Percentiles rank a stretch among this genome's conserved stretches.
phyloP scores from a whole-genome alignment of 352 stramenopile species.

The Globisporangium okanoganense region DNA sequence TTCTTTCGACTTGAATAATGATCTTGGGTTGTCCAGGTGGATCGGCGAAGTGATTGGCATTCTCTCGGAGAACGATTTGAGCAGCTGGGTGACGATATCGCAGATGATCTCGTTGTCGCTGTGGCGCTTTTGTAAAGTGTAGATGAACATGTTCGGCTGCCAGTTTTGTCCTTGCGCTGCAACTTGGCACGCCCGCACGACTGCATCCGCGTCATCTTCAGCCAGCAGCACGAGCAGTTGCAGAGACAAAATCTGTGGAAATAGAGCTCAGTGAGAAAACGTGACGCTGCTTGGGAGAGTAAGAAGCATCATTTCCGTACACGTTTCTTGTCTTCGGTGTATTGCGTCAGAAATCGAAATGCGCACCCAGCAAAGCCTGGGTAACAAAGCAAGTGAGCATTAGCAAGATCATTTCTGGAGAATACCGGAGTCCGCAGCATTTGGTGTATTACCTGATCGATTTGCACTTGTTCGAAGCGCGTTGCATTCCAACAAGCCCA shows the following conservation, averaged over 20 bases:
- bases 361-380: slow-evolving; percentile 55
- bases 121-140: slow-evolving; percentile 70
- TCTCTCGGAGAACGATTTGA: slow-evolving; percentile 35
- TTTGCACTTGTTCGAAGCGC: slow-evolving; percentile 41
- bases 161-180: slow-evolving; percentile 63
- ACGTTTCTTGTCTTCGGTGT: slow-evolving; percentile 48
- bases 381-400: background rate
- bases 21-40: slow-evolving; percentile 26
- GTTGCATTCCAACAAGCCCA: slow-evolving; percentile 44
- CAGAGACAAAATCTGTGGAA: slow-evolving; percentile 46
- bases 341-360: slow-evolving; percentile 52
- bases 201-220: slow-evolving; percentile 39
- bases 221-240: slow-evolving; percentile 53
- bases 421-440: background rate
- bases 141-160: slow-evolving; percentile 80
- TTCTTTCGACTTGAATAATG: background rate
- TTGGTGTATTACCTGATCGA: slow-evolving; percentile 30
- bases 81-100: slow-evolving; percentile 34
- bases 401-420: background rate
- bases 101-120: slow-evolving; percentile 41
- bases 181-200: slow-evolving; percentile 53
- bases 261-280: background rate
- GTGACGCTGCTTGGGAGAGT: background rate
- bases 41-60: slow-evolving; percentile 61
- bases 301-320: slow-evolving; percentile 21